These are phyloP conservation scores for Yamagishiella unicocca DNA, from an alignment of 139 green algal genomes.

Conservation along the genomic window DNA sequence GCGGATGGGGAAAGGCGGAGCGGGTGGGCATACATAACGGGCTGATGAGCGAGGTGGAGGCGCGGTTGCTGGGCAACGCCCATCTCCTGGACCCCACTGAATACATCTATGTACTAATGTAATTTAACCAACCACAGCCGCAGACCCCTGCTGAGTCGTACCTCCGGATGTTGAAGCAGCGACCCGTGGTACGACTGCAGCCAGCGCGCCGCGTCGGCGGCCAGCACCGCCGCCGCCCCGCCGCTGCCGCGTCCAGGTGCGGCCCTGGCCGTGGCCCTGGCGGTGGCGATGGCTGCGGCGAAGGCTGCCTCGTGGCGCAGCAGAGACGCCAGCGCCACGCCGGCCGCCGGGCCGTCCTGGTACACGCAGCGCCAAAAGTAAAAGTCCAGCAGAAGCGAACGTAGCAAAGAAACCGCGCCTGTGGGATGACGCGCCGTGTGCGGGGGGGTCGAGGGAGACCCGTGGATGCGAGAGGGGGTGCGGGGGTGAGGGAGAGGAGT, in stretches of 20 bases:
- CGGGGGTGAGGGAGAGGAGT: too few relatives aligned
- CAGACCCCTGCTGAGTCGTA: background rate
- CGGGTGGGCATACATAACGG: too few relatives aligned
- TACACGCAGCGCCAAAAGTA: slow-evolving; percentile 27
- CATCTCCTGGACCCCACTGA: too few relatives aligned
- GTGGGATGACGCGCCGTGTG: background rate
- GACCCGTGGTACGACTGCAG: slow-evolving; percentile 27
- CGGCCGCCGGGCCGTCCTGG: background rate
- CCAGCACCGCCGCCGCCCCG: background rate
- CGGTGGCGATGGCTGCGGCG: background rate
- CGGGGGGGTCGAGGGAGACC: too few relatives aligned
- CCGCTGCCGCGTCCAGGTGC: background rate
- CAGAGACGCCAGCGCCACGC: background rate
- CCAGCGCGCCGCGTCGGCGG: background rate
- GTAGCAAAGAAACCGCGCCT: background rate
- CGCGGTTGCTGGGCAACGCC: too few relatives aligned
- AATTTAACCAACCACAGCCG: background rate
- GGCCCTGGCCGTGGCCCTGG: background rate
- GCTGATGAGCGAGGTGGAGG: too few relatives aligned
- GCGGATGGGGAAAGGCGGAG: too few relatives aligned
- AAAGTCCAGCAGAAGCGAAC: slow-evolving; percentile 3
- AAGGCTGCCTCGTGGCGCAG: background rate
- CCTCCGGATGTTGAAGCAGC: slow-evolving; percentile 5
- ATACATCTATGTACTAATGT: background rate
- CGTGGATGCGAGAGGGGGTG: too few relatives aligned